Conservation (phyloP, 2,329 filamentous ascomycete species). For the Hymenoscyphus fraxineus region DNA sequence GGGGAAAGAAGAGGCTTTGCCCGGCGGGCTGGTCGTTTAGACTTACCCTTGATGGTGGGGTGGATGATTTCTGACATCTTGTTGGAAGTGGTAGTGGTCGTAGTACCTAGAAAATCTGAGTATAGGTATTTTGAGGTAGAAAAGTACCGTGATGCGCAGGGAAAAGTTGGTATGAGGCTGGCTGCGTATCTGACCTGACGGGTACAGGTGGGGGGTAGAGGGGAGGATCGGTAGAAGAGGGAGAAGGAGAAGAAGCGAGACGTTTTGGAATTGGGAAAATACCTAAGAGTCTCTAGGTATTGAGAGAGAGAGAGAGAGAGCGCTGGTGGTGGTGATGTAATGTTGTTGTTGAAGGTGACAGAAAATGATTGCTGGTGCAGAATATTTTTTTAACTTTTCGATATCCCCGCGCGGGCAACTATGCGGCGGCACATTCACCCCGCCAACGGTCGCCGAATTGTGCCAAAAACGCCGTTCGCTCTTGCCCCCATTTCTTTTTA, state of each 20-base stretch:
- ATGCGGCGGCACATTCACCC: background rate
- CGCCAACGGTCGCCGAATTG: background rate
- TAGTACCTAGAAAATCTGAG: background rate
- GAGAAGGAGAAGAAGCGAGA: background rate
- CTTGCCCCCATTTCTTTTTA: background rate
- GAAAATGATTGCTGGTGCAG: background rate
- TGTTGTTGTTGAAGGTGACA: background rate
- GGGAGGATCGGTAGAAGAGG: background rate
- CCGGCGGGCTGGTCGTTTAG: constrained; percentile 2
- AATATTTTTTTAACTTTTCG: background rate
- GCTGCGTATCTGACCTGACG: background rate
- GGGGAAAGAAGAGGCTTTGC: background rate
- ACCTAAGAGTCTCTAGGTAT: too few species aligned
- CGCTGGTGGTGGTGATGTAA: background rate
- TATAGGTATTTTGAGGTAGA: background rate
- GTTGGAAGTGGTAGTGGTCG: background rate
- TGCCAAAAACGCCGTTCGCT: background rate
- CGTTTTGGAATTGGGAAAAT: background rate
- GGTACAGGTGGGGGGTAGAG: background rate
- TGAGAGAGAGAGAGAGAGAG: background rate
- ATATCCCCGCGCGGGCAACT: background rate
- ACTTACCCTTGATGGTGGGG: constrained; percentile 56
- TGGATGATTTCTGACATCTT: constrained; percentile 53
- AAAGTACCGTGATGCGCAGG: background rate
- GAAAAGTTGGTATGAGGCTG: background rate